These are phyloP conservation scores for Ophiostoma piceae DNA, from an alignment of 2,329 filamentous ascomycete species.

Conservation along the genomic window DNA sequence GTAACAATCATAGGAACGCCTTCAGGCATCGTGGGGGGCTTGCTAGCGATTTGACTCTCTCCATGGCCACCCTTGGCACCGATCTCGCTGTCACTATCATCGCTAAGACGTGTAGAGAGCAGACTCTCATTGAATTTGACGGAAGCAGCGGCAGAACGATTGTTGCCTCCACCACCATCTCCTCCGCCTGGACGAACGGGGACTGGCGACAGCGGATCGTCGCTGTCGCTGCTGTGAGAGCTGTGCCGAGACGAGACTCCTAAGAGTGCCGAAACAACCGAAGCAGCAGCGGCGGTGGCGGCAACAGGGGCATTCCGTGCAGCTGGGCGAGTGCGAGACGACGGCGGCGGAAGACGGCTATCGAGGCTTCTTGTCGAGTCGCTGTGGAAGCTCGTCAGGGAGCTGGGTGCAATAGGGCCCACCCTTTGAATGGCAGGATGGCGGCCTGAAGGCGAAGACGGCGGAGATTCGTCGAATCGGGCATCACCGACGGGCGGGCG, in stretches of 20 bases:
- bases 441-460: background rate
- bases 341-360: background rate
- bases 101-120: background rate
- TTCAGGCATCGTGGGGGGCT: background rate
- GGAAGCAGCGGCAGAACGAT: background rate
- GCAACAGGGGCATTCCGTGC: background rate
- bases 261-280: background rate
- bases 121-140: constrained; percentile 17
- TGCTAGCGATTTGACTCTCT: background rate
- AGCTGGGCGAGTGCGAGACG: background rate
- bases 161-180: background rate
- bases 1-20: background rate
- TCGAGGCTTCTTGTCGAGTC: background rate
- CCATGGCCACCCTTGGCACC: background rate
- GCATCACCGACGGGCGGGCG: background rate
- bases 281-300: background rate
- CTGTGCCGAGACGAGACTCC: background rate
- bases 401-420: background rate
- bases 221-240: constrained; percentile 3
- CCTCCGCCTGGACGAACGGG: background rate
- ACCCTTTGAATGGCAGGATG: background rate
- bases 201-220: background rate
- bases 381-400: background rate
- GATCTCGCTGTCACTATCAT: background rate
- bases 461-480: constrained; percentile 2